Evolutionary conservation across 2,329 filamentous ascomycete species (phyloP), one percentile per base, ranked within the genome.

Genomic region (Fusarium continuum): DNA sequence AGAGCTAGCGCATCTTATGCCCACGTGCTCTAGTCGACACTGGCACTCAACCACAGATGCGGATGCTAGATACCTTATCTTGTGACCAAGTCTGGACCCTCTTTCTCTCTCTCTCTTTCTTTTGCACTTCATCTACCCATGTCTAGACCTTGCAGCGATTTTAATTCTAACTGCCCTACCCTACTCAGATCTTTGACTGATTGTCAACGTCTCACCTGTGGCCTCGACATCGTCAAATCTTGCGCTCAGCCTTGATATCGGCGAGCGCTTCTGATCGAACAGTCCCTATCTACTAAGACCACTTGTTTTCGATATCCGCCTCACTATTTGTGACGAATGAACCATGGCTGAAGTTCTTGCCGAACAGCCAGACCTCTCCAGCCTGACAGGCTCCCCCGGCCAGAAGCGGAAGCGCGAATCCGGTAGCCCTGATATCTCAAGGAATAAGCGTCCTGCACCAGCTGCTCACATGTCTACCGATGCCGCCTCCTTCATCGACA

Each of bases 351-450:
- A 85, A 35, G 74, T 81, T 22, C 71, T 78, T 28, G 51, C 76
- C 23, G 82, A 85, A 44, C 82, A 84, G 49, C 75, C 79, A 47
- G 82, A 83, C 54, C 77, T 83, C 49, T 76, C 78, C 38, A 73
- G 75, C 65, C 58, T 78, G 69, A 64, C 75, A 49, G 70, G 75
- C 65, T 78, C 80, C 50, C 82, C 83, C 10, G 75, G 76, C 14
- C 79, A 82, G 70, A 87, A 87, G 76, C 78, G 84, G 57, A 87
- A 87, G 77, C 83, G 84, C 48, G 78, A 80, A 52, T 74, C 75
- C 19, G 82, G 82, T 50, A 85, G 81, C 29, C 82, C 83, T 8
- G 81, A 80, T 46, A 73, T 78, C 5, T 77, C 82, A 35, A 80
- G 83, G 17, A 75, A 77, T 34, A 87, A 85, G 73, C 83, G 83